Evolutionary conservation across 2,329 filamentous ascomycete genomes (phyloP).

Genomic region (Fusarium nanum): DNA sequence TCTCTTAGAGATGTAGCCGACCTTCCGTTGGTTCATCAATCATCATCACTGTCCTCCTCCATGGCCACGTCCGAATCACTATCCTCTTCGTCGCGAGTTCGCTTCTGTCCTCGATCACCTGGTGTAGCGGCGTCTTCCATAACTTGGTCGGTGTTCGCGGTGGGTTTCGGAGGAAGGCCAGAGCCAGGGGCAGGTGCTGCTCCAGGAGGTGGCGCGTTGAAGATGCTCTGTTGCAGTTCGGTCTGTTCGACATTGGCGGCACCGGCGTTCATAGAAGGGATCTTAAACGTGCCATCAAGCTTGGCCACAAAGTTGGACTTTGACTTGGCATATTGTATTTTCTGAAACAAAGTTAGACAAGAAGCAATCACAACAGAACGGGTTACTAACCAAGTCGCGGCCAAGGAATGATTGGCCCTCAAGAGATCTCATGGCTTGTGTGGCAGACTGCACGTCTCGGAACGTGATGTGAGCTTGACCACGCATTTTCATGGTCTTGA

Average conservation of each 20-base stretch:
- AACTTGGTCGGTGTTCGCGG: slow-evolving; percentile 58
- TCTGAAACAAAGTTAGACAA: slow-evolving; percentile 62
- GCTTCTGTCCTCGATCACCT: slow-evolving; percentile 74
- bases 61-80: slow-evolving; percentile 76
- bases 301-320: slow-evolving; percentile 91
- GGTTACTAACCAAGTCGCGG: slow-evolving; percentile 77
- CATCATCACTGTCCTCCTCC: slow-evolving; percentile 80
- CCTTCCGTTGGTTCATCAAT: slow-evolving; percentile 56
- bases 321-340: slow-evolving; percentile 89
- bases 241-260: slow-evolving; percentile 72
- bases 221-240: slow-evolving; percentile 82
- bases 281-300: slow-evolving; percentile 88
- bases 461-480: slow-evolving; percentile 96
- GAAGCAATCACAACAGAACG: background rate
- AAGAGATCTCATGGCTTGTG: slow-evolving; percentile 89
- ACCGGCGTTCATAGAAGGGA: slow-evolving; percentile 65
- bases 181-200: slow-evolving; percentile 55
- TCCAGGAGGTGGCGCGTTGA: slow-evolving; percentile 73
- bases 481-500: slow-evolving; percentile 92
- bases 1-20: slow-evolving; percentile 34
- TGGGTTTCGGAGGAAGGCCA: slow-evolving; percentile 62
- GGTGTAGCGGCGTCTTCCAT: slow-evolving; percentile 65
- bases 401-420: slow-evolving; percentile 90
- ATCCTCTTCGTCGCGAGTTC: slow-evolving; percentile 73
- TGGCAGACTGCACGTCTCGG: slow-evolving; percentile 88